phyloP scores from a whole-genome alignment of 169 alveolate genomes.

The Plasmodium reichenowi region DNA sequence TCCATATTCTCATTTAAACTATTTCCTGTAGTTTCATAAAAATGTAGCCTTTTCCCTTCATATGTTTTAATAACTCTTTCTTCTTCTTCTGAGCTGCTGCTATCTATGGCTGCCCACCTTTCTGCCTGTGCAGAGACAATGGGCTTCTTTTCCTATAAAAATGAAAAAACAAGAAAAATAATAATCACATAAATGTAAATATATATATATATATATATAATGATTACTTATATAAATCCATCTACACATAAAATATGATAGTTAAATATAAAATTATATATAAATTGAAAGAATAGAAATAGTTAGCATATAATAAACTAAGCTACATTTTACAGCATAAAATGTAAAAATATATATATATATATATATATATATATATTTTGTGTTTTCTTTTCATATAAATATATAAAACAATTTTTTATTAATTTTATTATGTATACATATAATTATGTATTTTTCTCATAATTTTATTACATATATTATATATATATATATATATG shows the following conservation, averaged over 20 bases:
- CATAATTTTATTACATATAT: too few relatives aligned
- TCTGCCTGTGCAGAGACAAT: slow-evolving; percentile 77
- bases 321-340: too few relatives aligned
- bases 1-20: slow-evolving; percentile 85
- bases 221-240: too few relatives aligned
- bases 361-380: too few relatives aligned
- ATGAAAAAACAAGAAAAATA: slow-evolving; percentile 76
- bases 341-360: too few relatives aligned
- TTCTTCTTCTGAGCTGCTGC: slow-evolving; percentile 88
- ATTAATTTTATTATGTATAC: too few relatives aligned
- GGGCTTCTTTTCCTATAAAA: slow-evolving; percentile 80
- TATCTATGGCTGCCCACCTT: slow-evolving; percentile 86
- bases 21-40: slow-evolving; percentile 80
- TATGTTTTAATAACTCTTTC: slow-evolving; percentile 88
- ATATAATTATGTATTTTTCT: too few relatives aligned
- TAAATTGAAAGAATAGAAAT: slow-evolving; percentile 16
- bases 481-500: background rate
- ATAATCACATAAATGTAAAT: slow-evolving; percentile 18
- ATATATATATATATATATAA: background rate
- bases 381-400: too few relatives aligned
- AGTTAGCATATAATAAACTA: too few relatives aligned
- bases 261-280: slow-evolving; percentile 72
- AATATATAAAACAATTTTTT: too few relatives aligned
- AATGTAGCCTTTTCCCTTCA: slow-evolving; percentile 87
- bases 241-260: too few relatives aligned